Percentiles rank a stretch among this genome's conserved stretches.
phyloP scores from a whole-genome alignment of 768 basidiomycete genomes.

The Phlebiopsis gigantea region DNA sequence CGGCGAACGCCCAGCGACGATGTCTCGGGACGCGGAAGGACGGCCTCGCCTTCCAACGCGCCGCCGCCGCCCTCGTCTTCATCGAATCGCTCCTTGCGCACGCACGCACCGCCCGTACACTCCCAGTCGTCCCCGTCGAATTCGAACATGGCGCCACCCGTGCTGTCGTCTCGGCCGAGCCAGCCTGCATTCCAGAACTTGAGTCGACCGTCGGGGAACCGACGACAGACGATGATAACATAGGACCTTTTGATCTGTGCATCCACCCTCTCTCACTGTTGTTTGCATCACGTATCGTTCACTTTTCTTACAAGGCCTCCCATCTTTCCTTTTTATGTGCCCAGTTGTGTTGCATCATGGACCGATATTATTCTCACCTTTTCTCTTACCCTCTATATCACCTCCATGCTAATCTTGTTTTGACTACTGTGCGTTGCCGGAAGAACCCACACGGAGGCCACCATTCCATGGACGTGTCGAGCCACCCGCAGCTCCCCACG shows the following conservation, averaged over 20 bases:
- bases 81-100: background rate
- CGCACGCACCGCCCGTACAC: background rate
- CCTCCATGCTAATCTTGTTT: conserved; percentile 2
- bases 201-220: conserved; percentile 19
- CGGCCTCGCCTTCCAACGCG: background rate
- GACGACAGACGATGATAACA: conserved; percentile 25
- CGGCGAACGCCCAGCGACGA: conserved; percentile 7
- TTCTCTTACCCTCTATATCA: conserved; percentile 3
- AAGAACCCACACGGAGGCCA: background rate
- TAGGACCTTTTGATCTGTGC: conserved; percentile 2
- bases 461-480: too few relatives aligned
- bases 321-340: background rate
- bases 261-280: background rate
- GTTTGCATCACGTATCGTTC: conserved; percentile 3
- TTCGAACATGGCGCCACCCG: conserved; percentile 15
- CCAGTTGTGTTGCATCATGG: background rate
- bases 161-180: conserved; percentile 15
- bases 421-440: background rate
- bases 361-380: background rate
- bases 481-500: too few relatives aligned
- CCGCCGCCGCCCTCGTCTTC: conserved; percentile 4
- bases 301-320: background rate
- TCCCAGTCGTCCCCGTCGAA: background rate
- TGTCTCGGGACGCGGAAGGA: background rate
- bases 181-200: conserved; percentile 24